Evolutionary conservation across 306 rosid genomes (phyloP).

Genomic region (Cercis canadensis): DNA sequence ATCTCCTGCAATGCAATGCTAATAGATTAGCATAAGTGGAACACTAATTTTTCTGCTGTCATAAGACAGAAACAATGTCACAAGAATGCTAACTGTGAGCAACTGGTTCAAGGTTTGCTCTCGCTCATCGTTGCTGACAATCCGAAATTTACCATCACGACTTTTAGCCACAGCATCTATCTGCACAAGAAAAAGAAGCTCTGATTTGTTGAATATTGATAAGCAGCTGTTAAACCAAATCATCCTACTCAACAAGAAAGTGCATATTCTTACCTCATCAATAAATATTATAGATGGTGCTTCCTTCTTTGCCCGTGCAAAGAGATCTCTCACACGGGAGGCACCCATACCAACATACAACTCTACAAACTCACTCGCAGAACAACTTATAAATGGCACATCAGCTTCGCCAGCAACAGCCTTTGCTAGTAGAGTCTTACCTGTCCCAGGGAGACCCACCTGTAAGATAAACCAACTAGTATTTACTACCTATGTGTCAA

Average conservation of each 20-base stretch:
- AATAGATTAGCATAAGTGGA: not conserved
- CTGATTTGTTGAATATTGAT: conserved; percentile 13
- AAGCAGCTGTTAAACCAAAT: conserved; percentile 31
- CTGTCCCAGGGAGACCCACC: conserved; percentile 99
- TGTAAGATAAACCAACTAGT: conserved; percentile 52
- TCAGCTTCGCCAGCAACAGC: conserved; percentile 99
- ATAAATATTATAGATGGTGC: conserved; percentile 94
- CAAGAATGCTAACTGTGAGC: conserved; percentile 79
- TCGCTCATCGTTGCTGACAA: conserved; percentile 95
- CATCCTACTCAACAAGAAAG: conserved; percentile 20
- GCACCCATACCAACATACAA: conserved; percentile 99
- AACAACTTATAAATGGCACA: conserved; percentile 95
- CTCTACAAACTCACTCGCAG: conserved; percentile 99
- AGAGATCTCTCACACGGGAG: conserved; percentile 99
- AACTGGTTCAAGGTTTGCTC: conserved; percentile 98
- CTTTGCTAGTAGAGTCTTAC: conserved; percentile 98
- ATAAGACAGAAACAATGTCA: conserved; percentile 38
- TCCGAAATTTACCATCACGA: conserved; percentile 96
- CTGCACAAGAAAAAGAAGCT: conserved; percentile 53
- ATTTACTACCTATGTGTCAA: conserved; percentile 25
- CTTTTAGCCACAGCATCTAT: conserved; percentile 99
- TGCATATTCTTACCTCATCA: conserved; percentile 72
- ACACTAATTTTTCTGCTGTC: not conserved
- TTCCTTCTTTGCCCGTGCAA: conserved; percentile 99
- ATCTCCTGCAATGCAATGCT: conserved; percentile 73